Percentiles rank a stretch among this genome's conserved stretches.
phyloP scores from a whole-genome alignment of 2,329 filamentous ascomycete species.

The Colletotrichum spaethianum region DNA sequence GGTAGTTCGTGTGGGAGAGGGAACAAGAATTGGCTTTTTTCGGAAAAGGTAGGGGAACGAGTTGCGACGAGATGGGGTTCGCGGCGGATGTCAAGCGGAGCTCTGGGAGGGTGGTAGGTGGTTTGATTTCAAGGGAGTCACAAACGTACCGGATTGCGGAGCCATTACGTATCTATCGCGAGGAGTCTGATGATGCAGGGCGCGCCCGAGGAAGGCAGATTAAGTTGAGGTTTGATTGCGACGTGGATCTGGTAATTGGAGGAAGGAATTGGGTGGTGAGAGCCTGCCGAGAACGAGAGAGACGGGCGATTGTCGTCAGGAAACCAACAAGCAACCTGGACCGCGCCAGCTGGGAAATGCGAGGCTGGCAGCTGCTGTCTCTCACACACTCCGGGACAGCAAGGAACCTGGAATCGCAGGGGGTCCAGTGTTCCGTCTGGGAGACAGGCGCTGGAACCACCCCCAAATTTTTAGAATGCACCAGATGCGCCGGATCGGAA shows the following conservation, averaged over 20 bases:
- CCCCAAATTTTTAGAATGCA: constrained; percentile 42
- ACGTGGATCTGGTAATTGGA: constrained; percentile 30
- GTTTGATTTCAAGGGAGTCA: constrained; percentile 30
- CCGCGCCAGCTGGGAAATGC: constrained; percentile 27
- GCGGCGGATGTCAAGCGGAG: constrained; percentile 39
- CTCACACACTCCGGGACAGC: constrained; percentile 7
- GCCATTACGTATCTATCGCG: constrained; percentile 31
- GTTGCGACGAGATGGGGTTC: constrained; percentile 38
- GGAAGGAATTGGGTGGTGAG: constrained; percentile 28
- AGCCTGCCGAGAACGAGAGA: constrained; percentile 14
- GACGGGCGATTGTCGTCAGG: constrained; percentile 32
- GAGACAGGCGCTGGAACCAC: constrained; percentile 17
- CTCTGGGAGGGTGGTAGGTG: constrained; percentile 33
- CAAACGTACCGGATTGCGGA: constrained; percentile 41
- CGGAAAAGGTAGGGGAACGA: constrained; percentile 12
- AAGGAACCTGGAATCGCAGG: constrained; percentile 16
- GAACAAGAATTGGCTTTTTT: constrained; percentile 21
- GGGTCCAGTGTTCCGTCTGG: constrained; percentile 14
- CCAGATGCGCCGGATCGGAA: constrained; percentile 42
- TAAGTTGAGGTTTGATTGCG: constrained; percentile 24
- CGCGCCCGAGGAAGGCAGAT: constrained; percentile 12
- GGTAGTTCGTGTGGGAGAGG: constrained; percentile 1
- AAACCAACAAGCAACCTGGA: constrained; percentile 23
- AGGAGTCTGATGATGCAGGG: constrained; percentile 3
- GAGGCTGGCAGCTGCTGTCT: constrained; percentile 39